Base-by-base conservation (phyloP, 768 basidiomycete genomes). In the Hebeloma cylindrosporum region DNA sequence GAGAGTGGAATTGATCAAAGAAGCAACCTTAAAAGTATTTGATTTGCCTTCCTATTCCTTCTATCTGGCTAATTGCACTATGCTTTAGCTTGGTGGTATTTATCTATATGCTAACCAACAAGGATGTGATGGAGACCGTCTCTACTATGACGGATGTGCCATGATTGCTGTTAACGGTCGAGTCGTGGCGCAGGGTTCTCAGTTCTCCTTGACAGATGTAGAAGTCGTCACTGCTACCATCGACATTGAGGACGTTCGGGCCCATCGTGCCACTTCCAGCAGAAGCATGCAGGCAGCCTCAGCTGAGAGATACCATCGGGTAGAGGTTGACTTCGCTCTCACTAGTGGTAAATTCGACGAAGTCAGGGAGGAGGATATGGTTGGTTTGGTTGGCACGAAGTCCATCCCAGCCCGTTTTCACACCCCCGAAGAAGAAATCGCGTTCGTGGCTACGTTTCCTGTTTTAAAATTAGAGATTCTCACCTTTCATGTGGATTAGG, bases 81-180 rank as follows among this genome's bases (percentile, higher is more conserved):
- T 30, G 27, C 21, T 23, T 30, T 29, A 97, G 95, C 79, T 94
- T 26, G 96, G 96, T 7, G 96, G 96, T 2, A 82, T 97, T 40
- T 99, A 99, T 66, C 78, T 99, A 5, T 99, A 99, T 57, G 92
- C 96, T 7, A 99, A 99, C 61, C 96, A 99, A 58, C 95, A 96
- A 72, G 96, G 96, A 4, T 99, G 96, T 60, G 96, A 99, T 58
- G 96, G 96, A 1, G 96, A 99, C 62, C 81, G 96, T 22, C 75
- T 98, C 0, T 99, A 98, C 72, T 99, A 97, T 61, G 96, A 99
- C 55, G 96, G 96, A 22, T 96, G 91, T 52, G 87, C 92, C 23
- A 81, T 98, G 79, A 97, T 99, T 56, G 93, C 91, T 7, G 78
- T 94, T 48, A 99, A 99, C 66, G 96, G 96, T 4, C 77, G 77